These are phyloP conservation scores for Candida schatavii DNA, from an alignment of 805 yeast species.

Conservation along the genomic window DNA sequence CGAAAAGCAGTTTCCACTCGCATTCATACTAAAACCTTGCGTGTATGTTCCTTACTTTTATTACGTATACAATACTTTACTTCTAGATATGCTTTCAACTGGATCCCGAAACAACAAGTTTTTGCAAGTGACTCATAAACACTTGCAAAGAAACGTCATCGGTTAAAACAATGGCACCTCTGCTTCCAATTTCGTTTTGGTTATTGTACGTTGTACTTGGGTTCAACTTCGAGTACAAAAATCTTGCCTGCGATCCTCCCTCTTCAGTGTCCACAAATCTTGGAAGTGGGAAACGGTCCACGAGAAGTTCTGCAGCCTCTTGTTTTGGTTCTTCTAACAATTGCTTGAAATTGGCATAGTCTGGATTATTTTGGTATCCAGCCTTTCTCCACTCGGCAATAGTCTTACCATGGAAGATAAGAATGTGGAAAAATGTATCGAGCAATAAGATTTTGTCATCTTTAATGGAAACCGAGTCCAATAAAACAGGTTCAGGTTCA, in stretches of 20 bases:
- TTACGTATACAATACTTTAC: background rate
- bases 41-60: no score
- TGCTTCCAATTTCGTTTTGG: constrained; percentile 32
- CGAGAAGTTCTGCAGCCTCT: constrained; percentile 88
- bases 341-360: constrained; percentile 82
- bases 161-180: constrained; percentile 81
- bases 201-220: constrained; percentile 85
- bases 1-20: no score
- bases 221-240: constrained; percentile 89
- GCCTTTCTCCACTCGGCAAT: constrained; percentile 96
- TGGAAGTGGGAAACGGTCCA: constrained; percentile 96
- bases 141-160: constrained; percentile 95
- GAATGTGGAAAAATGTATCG: constrained; percentile 95
- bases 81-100: constrained; percentile 15
- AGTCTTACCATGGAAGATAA: constrained; percentile 92
- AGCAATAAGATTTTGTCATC: constrained; percentile 83
- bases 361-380: constrained; percentile 89
- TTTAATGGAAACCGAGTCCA: constrained; percentile 89
- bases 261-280: constrained; percentile 96
- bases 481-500: constrained; percentile 87
- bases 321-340: constrained; percentile 84
- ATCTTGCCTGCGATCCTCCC: constrained; percentile 98
- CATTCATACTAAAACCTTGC: no score
- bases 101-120: constrained; percentile 67
- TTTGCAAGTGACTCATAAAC: constrained; percentile 91